Percentiles rank a stretch among this genome's conserved stretches.
phyloP scores from a whole-genome alignment of 192 early-diverging fungal species.

The Backusella australiensis region DNA sequence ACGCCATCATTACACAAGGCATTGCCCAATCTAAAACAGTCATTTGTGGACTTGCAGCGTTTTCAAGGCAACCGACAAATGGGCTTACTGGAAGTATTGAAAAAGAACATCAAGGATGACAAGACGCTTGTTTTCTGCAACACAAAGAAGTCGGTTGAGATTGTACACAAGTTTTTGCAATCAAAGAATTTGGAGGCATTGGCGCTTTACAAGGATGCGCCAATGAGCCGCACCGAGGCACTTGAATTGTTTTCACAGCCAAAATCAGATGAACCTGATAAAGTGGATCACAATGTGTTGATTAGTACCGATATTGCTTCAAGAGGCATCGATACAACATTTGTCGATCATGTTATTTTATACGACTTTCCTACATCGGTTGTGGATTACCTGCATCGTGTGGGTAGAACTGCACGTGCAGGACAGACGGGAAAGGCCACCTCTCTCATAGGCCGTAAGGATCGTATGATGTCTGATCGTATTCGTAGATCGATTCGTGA shows the following conservation, averaged over 20 bases:
- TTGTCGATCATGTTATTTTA: constrained; percentile 84
- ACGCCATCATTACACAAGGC: constrained; percentile 81
- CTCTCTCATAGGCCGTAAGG: constrained; percentile 73
- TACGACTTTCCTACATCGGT: constrained; percentile 90
- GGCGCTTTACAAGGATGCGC: constrained; percentile 36
- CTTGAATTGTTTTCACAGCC: constrained; percentile 38
- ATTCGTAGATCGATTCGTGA: constrained; percentile 58
- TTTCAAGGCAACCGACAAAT: constrained; percentile 69
- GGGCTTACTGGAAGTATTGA: constrained; percentile 69
- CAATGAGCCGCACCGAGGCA: constrained; percentile 37
- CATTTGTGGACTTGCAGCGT: constrained; percentile 71
- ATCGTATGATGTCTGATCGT: constrained; percentile 62
- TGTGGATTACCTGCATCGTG: constrained; percentile 91
- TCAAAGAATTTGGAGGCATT: constrained; percentile 36
- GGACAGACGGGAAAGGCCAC: constrained; percentile 80
- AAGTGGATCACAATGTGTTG: constrained; percentile 51
- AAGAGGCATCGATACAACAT: constrained; percentile 85
- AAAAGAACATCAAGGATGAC: constrained; percentile 57
- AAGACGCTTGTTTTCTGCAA: constrained; percentile 90
- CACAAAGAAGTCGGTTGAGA: constrained; percentile 56
- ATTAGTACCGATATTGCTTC: constrained; percentile 92
- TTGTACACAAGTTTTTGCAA: constrained; percentile 54
- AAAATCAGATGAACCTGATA: constrained; percentile 5
- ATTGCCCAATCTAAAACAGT: constrained; percentile 71
- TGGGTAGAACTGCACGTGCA: constrained; percentile 86